A percentile compares a stretch with the other conserved stretches of the same genome.
These are phyloP conservation scores for Orbilia blumenaviensis DNA, from an alignment of 2,329 filamentous ascomycete genomes.

Conservation along the genomic window DNA sequence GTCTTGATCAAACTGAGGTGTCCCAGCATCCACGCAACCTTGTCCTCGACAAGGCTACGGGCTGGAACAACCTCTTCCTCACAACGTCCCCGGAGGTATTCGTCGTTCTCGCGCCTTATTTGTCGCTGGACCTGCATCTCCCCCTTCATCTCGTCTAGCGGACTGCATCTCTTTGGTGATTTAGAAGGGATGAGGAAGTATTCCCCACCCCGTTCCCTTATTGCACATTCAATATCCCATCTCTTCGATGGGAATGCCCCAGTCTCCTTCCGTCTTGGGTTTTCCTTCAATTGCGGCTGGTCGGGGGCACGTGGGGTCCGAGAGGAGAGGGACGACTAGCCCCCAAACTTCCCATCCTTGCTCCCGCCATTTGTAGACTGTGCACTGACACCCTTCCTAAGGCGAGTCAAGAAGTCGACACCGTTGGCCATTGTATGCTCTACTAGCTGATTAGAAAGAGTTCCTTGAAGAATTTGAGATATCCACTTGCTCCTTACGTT, in stretches of 20 bases:
- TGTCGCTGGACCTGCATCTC: not conserved
- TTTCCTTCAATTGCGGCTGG: not conserved
- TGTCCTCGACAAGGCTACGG: not conserved
- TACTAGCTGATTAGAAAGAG: constrained; percentile 1
- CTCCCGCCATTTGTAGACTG: constrained; percentile 26
- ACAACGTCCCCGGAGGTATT: not conserved
- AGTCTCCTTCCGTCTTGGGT: not conserved
- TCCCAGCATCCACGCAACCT: not conserved
- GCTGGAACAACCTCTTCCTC: not conserved
- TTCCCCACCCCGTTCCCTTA: not conserved
- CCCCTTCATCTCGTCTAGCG: not conserved
- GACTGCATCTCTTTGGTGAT: not conserved
- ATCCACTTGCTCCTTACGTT: constrained; percentile 9
- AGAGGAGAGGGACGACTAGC: constrained; percentile 5
- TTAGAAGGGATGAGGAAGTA: not conserved
- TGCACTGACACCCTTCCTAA: constrained; percentile 28
- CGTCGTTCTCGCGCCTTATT: not conserved
- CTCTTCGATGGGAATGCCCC: not conserved
- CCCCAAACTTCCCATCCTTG: constrained; percentile 50
- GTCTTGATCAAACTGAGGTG: not conserved
- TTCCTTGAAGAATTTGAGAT: not conserved
- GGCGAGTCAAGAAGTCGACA: constrained; percentile 40
- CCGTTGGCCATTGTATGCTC: constrained; percentile 43
- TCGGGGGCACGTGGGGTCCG: not conserved
- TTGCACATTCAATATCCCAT: not conserved